Evolutionary conservation across 148 eudicot genomes (phyloP).

Genomic region (Rhododendron kiyosumense): DNA sequence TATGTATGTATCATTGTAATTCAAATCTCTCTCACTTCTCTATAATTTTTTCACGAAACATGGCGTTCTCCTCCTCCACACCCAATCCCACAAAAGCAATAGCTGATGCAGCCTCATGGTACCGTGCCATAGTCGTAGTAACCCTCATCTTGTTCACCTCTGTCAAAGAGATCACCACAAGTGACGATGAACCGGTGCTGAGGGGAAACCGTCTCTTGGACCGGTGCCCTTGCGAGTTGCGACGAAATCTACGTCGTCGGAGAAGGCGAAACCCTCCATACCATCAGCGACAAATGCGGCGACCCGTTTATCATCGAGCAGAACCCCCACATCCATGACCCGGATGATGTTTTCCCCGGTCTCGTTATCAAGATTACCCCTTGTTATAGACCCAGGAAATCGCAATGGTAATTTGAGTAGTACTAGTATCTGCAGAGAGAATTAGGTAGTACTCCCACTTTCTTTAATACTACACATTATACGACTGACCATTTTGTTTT

Average conservation of each 20-base stretch:
- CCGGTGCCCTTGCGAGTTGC: conserved; percentile 38
- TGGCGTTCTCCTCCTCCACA: not conserved
- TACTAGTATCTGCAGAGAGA: not conserved
- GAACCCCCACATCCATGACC: conserved; percentile 44
- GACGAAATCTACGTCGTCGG: conserved; percentile 56
- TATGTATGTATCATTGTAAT: too few relatives aligned
- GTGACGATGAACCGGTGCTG: not conserved
- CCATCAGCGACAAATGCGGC: conserved; percentile 52
- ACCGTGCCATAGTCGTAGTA: not conserved
- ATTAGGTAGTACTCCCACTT: too few relatives aligned
- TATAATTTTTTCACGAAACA: not conserved
- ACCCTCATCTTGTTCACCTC: not conserved
- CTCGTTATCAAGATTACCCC: conserved; percentile 44
- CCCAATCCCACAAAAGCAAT: not conserved
- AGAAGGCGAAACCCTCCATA: conserved; percentile 53
- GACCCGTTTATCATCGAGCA: conserved; percentile 49
- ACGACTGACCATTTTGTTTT: not conserved
- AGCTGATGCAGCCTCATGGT: conserved; percentile 8
- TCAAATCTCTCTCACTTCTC: not conserved
- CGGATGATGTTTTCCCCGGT: conserved; percentile 49
- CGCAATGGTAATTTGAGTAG: not conserved
- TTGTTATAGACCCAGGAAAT: not conserved
- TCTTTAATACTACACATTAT: not conserved
- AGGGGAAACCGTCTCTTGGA: not conserved
- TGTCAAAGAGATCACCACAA: not conserved